Evolutionary conservation across 1,139 yeast species (phyloP).

Genomic region (Pichia sp.): DNA sequence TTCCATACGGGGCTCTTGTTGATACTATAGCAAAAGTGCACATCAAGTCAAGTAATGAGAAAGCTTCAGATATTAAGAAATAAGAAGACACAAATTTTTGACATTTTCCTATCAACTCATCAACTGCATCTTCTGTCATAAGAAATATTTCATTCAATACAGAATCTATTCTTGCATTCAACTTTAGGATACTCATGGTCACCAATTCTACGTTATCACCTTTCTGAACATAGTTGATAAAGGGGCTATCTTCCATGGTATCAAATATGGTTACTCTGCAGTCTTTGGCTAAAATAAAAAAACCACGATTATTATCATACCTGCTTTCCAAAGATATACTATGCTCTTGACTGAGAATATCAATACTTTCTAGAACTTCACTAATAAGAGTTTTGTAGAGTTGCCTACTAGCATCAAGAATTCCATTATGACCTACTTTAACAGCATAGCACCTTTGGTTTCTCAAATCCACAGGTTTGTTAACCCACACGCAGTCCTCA

Average conservation of each 20-base stretch:
- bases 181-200: constrained; percentile 40
- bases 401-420: constrained; percentile 43
- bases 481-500: constrained; percentile 43
- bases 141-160: constrained; percentile 39
- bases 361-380: constrained; percentile 34
- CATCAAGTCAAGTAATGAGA: constrained; percentile 41
- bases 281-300: constrained; percentile 34
- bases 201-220: constrained; percentile 38
- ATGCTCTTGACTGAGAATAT: constrained; percentile 26
- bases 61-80: constrained; percentile 44
- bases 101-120: constrained; percentile 32
- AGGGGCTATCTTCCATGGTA: constrained; percentile 17
- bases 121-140: constrained; percentile 40
- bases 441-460: constrained; percentile 46
- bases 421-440: constrained; percentile 42
- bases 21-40: constrained; percentile 36
- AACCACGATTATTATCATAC: constrained; percentile 40
- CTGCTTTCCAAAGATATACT: constrained; percentile 32
- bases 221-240: constrained; percentile 36
- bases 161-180: constrained; percentile 39
- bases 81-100: constrained; percentile 34
- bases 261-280: constrained; percentile 6
- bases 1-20: constrained; percentile 17
- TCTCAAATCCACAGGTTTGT: constrained; percentile 37
- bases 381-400: constrained; percentile 38